A percentile compares a stretch with the other conserved stretches of the same genome.
phyloP scores from a whole-genome alignment of 1,284 basidiomycete genomes.

The Sutorius eximius region DNA sequence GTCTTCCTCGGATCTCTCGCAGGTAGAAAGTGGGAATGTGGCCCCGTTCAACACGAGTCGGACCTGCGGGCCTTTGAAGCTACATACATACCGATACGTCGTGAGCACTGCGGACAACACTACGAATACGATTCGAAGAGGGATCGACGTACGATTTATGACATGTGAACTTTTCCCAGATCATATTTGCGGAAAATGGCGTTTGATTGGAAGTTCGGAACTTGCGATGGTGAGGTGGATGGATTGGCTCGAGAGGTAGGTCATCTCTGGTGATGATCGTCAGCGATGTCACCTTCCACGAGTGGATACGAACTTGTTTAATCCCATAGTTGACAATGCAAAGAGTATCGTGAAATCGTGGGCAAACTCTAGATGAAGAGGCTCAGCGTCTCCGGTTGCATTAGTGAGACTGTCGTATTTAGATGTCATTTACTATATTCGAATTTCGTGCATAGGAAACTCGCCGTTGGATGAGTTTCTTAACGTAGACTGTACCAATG shows the following conservation, averaged over 20 bases:
- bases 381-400: constrained; percentile 31
- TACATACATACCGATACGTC: neutral
- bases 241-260: constrained; percentile 32
- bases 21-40: constrained; percentile 41
- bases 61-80: constrained; percentile 38
- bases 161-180: constrained; percentile 49
- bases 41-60: constrained; percentile 46
- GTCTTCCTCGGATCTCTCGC: constrained; percentile 31
- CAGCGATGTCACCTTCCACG: neutral
- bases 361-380: constrained; percentile 47
- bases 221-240: constrained; percentile 33
- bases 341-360: constrained; percentile 50
- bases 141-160: constrained; percentile 29
- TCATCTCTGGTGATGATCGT: constrained; percentile 30
- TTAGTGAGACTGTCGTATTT: constrained; percentile 33
- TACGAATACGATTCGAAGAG: rapidly evolving
- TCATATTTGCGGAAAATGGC: constrained; percentile 47
- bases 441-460: neutral
- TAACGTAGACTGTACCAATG: constrained; percentile 43
- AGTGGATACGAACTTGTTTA: constrained; percentile 37
- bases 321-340: constrained; percentile 42
- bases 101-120: neutral
- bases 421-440: neutral
- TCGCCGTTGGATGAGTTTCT: constrained; percentile 45
- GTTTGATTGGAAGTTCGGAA: constrained; percentile 45